Percentiles rank a stretch among this genome's conserved stretches.
Evolutionary conservation across 1,284 basidiomycete genomes (phyloP).

Genomic region (Limonomyces culmigenus): DNA sequence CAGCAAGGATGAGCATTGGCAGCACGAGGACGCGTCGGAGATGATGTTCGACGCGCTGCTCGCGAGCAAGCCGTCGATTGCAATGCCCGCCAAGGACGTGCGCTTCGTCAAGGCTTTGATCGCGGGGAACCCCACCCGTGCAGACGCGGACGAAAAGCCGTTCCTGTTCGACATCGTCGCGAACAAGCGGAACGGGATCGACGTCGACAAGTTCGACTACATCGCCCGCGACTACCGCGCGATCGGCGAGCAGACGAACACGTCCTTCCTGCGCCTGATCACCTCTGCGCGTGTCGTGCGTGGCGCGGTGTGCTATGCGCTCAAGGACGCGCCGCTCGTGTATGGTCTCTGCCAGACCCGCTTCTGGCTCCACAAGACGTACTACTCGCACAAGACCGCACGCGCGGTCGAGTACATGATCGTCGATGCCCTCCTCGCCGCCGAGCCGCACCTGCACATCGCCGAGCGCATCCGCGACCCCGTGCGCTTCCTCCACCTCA

Average conservation of each 20-base stretch:
- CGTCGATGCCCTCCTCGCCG: constrained; percentile 48
- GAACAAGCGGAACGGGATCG: constrained; percentile 61
- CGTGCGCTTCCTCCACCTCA: constrained; percentile 40
- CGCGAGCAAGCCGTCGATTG: constrained; percentile 24
- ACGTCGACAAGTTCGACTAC: constrained; percentile 80
- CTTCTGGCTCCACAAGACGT: constrained; percentile 58
- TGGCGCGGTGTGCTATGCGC: constrained; percentile 57
- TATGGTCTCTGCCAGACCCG: constrained; percentile 56
- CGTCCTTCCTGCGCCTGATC: constrained; percentile 22
- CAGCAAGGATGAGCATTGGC: constrained; percentile 32
- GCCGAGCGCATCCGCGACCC: constrained; percentile 38
- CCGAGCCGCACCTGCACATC: constrained; percentile 45
- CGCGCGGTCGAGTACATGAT: constrained; percentile 69
- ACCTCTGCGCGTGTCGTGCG: constrained; percentile 57
- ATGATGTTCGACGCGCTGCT: constrained; percentile 58
- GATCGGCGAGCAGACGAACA: constrained; percentile 43
- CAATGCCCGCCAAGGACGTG: constrained; percentile 25
- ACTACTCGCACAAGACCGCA: constrained; percentile 67
- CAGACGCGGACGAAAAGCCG: constrained; percentile 21
- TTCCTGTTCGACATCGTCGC: constrained; percentile 60
- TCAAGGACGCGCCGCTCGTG: constrained; percentile 61
- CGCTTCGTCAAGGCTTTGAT: constrained; percentile 56
- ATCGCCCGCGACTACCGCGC: constrained; percentile 56
- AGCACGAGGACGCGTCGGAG: constrained; percentile 52
- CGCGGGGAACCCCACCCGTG: constrained; percentile 23